Percentiles rank a stretch among this genome's conserved stretches.
These are phyloP conservation scores for Annulohypoxylon moriforme DNA, from an alignment of 495 filamentous ascomycete species.

Conservation along the genomic window DNA sequence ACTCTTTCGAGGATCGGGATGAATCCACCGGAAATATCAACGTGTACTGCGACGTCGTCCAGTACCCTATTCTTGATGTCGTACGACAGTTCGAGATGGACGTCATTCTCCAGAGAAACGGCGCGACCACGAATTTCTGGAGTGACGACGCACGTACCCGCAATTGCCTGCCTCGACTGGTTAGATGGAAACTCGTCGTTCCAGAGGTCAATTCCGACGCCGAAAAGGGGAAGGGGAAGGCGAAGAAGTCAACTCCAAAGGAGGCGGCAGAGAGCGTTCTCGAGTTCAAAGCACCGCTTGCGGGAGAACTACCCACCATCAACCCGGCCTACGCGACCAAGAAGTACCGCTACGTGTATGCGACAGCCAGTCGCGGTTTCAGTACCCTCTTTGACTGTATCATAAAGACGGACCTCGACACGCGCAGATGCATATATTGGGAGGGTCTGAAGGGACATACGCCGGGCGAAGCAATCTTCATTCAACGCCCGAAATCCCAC, in stretches of 20 bases:
- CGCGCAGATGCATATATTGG: slow-evolving; percentile 64
- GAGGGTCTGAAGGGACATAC: slow-evolving; percentile 67
- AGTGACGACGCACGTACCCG: slow-evolving; percentile 48
- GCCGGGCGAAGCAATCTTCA: slow-evolving; percentile 80
- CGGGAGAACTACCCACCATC: slow-evolving; percentile 73
- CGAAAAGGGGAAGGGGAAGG: background rate
- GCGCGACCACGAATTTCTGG: slow-evolving; percentile 43
- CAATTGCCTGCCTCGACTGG: slow-evolving; percentile 50
- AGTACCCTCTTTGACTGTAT: slow-evolving; percentile 74
- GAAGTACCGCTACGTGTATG: slow-evolving; percentile 74
- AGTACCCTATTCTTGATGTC: slow-evolving; percentile 66
- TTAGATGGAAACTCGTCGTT: slow-evolving; percentile 61
- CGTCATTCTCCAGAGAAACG: slow-evolving; percentile 61
- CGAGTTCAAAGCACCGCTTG: slow-evolving; percentile 53
- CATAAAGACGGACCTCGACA: slow-evolving; percentile 73
- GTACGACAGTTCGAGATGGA: slow-evolving; percentile 69
- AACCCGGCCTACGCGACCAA: slow-evolving; percentile 67
- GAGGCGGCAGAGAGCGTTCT: slow-evolving; percentile 50
- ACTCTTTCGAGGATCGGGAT: slow-evolving; percentile 72
- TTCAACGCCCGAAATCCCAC: slow-evolving; percentile 60
- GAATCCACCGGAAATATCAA: slow-evolving; percentile 51
- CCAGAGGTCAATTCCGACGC: slow-evolving; percentile 32
- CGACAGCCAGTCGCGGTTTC: slow-evolving; percentile 64
- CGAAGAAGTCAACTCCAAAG: background rate
- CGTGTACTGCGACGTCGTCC: slow-evolving; percentile 68